These are phyloP conservation scores for Penicillium verrucosum DNA, from an alignment of 2,329 filamentous ascomycete species.

Conservation along the genomic window DNA sequence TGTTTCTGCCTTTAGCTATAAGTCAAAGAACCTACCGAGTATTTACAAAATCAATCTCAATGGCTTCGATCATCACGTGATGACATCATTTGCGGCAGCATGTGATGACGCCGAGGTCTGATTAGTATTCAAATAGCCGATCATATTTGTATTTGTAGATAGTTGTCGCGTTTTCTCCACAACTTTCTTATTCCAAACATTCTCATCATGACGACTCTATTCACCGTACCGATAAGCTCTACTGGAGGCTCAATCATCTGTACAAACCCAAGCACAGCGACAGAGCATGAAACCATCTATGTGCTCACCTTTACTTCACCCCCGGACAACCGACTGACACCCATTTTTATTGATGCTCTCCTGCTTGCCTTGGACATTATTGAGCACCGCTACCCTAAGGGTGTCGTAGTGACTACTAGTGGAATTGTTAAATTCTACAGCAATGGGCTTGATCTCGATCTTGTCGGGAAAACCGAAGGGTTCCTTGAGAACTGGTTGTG, in stretches of 20 bases:
- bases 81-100: not conserved
- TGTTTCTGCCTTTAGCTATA: too few relatives aligned
- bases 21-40: too few relatives aligned
- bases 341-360: conserved; percentile 64
- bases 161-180: not conserved
- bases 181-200: not conserved
- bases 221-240: conserved; percentile 58
- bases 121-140: not conserved
- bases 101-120: conserved; percentile 5
- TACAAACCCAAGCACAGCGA: conserved; percentile 55
- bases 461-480: conserved; percentile 57
- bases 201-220: conserved; percentile 45
- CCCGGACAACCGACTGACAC: conserved; percentile 73
- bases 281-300: conserved; percentile 54
- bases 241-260: conserved; percentile 59
- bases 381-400: conserved; percentile 64
- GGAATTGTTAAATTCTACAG: conserved; percentile 75
- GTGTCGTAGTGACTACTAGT: conserved; percentile 74
- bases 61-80: not conserved
- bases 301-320: conserved; percentile 68
- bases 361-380: conserved; percentile 71
- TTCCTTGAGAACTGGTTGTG: conserved; percentile 64
- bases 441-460: conserved; percentile 75
- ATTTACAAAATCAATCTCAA: not conserved
- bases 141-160: not conserved